Evolutionary conservation across 306 rosid genomes (phyloP).

Genomic region (Quercus bicolor): DNA sequence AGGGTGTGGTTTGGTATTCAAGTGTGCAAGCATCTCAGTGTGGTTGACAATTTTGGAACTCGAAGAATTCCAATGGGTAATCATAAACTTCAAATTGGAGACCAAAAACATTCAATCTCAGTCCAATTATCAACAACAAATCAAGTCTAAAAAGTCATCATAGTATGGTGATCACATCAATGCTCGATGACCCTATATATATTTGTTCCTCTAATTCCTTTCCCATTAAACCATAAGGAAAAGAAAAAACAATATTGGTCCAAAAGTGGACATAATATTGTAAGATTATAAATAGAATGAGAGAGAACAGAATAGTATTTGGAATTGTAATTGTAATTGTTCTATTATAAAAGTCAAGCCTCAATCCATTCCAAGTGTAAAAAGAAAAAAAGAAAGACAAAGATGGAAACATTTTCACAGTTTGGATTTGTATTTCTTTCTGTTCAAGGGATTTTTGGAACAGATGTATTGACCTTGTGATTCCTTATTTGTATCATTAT

Average conservation of each 20-base stretch:
- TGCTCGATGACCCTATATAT: background rate
- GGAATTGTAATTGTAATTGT: background rate
- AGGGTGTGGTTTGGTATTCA: slow-evolving; percentile 46
- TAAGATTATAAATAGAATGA: background rate
- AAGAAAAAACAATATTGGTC: background rate
- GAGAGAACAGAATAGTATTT: background rate
- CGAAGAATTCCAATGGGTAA: slow-evolving; percentile 80
- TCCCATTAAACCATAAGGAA: background rate
- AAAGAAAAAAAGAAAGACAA: background rate
- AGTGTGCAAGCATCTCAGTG: slow-evolving; percentile 66
- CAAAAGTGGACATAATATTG: background rate
- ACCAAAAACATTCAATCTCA: slow-evolving; percentile 54
- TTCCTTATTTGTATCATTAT: too few relatives aligned
- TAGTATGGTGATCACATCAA: slow-evolving; percentile 15
- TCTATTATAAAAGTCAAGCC: background rate
- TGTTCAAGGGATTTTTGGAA: too few relatives aligned
- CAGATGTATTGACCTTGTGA: too few relatives aligned
- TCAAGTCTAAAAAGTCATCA: slow-evolving; percentile 20
- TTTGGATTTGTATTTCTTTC: background rate
- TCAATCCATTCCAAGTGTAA: background rate
- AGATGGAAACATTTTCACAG: background rate
- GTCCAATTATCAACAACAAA: slow-evolving; percentile 33
- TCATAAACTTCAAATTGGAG: slow-evolving; percentile 71
- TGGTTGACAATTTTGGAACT: slow-evolving; percentile 68
- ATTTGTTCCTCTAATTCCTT: background rate